phyloP scores from a whole-genome alignment of 1,284 basidiomycete species.

The Gomphus sp. region DNA sequence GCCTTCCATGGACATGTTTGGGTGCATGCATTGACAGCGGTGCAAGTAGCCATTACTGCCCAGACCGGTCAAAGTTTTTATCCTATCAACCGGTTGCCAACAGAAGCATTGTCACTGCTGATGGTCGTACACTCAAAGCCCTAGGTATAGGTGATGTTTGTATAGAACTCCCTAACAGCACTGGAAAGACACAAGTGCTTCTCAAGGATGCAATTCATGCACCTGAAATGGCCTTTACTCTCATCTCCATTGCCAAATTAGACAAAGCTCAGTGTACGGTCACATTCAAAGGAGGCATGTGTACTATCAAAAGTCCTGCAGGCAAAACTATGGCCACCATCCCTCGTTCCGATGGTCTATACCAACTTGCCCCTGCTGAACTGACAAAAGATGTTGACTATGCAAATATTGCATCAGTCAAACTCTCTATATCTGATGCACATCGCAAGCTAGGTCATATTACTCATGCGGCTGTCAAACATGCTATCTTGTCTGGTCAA shows the following conservation, averaged over 20 bases:
- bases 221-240: not conserved
- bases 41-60: too few relatives aligned
- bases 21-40: too few relatives aligned
- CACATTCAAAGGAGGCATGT: not conserved
- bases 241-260: not conserved
- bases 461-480: conserved; percentile 16
- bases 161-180: too few relatives aligned
- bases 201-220: not conserved
- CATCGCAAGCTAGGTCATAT: conserved; percentile 24
- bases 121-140: too few relatives aligned
- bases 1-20: too few relatives aligned
- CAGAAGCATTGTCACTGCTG: too few relatives aligned
- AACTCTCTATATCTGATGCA: not conserved
- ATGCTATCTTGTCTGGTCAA: conserved; percentile 12
- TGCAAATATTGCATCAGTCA: not conserved
- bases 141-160: too few relatives aligned
- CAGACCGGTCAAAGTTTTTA: too few relatives aligned
- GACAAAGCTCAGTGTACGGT: not conserved
- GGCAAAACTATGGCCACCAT: not conserved
- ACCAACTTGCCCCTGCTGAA: not conserved
- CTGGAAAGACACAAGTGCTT: too few relatives aligned
- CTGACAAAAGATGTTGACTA: not conserved
- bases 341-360: not conserved
- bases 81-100: too few relatives aligned
- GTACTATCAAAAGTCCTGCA: not conserved